A percentile compares a stretch with the other conserved stretches of the same genome.
Conservation (phyloP, 805 yeast genomes). For the Wickerhamomyces strasburgensis region DNA sequence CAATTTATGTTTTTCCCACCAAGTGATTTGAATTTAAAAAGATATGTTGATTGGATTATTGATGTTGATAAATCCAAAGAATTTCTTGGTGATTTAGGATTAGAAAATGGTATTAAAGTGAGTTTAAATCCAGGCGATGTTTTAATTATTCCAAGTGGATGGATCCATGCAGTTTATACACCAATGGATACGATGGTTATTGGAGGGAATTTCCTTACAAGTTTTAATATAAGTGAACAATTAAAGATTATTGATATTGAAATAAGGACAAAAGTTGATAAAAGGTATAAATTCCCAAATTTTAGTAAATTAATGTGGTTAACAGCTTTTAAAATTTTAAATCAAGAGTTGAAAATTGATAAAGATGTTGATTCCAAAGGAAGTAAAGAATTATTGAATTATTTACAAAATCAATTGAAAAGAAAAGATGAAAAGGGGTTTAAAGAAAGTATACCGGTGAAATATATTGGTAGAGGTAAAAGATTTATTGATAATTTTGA, state of each 20-base stretch:
- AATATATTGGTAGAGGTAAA: conserved; percentile 10
- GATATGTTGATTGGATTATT: conserved; percentile 69
- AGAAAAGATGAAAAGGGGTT: conserved; percentile 3
- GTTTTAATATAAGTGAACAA: conserved; percentile 53
- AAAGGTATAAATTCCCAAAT: conserved; percentile 72
- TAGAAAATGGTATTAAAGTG: conserved; percentile 48
- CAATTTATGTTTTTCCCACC: conserved; percentile 79
- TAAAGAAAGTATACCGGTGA: conserved; percentile 10
- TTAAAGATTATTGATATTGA: conserved; percentile 60
- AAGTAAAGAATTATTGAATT: conserved; percentile 5
- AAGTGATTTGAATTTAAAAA: conserved; percentile 50
- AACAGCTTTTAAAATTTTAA: conserved; percentile 34
- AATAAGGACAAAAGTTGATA: conserved; percentile 62
- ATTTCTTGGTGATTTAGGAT: conserved; percentile 53
- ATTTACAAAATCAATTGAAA: conserved; percentile 3
- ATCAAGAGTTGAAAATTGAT: conserved; percentile 2
- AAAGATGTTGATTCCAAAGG: conserved; percentile 9
- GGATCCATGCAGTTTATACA: conserved; percentile 89
- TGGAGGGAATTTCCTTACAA: conserved; percentile 83
- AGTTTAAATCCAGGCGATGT: conserved; percentile 61
- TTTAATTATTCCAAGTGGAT: conserved; percentile 81
- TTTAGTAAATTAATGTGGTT: conserved; percentile 70
- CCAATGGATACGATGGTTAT: conserved; percentile 76
- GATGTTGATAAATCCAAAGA: conserved; percentile 54
- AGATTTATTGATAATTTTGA: conserved; percentile 7